Conservation (phyloP, 2,329 filamentous ascomycete genomes). For the Coccinonectria pachysandricola region DNA sequence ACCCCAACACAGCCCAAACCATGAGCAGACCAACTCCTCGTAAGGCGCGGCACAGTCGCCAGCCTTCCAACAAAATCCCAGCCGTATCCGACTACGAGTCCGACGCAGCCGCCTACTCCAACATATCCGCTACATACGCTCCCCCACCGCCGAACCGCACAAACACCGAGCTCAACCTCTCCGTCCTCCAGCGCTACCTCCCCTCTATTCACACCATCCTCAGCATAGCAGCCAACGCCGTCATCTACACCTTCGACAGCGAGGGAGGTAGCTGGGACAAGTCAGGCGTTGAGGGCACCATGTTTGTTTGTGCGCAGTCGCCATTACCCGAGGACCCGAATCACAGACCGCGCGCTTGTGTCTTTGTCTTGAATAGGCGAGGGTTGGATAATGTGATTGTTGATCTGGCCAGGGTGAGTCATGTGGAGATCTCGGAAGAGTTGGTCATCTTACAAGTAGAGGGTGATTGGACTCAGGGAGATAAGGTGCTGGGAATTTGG, state of each 20-base stretch:
- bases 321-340: slow-evolving; percentile 26
- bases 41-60: slow-evolving; percentile 29
- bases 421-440: slow-evolving; percentile 53
- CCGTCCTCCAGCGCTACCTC: slow-evolving; percentile 72
- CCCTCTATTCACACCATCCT: slow-evolving; percentile 64
- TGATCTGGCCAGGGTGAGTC: slow-evolving; percentile 47
- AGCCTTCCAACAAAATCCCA: slow-evolving; percentile 30
- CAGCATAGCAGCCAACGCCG: slow-evolving; percentile 73
- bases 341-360: slow-evolving; percentile 37
- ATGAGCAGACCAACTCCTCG: slow-evolving; percentile 37
- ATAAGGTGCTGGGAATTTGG: slow-evolving; percentile 42
- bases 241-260: slow-evolving; percentile 71
- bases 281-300: slow-evolving; percentile 70
- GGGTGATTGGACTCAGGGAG: slow-evolving; percentile 22
- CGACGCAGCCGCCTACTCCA: slow-evolving; percentile 37
- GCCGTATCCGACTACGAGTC: slow-evolving; percentile 55
- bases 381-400: slow-evolving; percentile 61
- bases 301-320: slow-evolving; percentile 71
- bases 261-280: slow-evolving; percentile 69
- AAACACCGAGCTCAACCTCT: slow-evolving; percentile 79
- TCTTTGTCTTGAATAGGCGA: slow-evolving; percentile 65
- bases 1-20: too few relatives aligned
- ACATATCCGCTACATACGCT: slow-evolving; percentile 27
- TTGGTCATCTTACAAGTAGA: slow-evolving; percentile 40
- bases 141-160: slow-evolving; percentile 47